Conservation (phyloP, 768 basidiomycete species). For the Sarcomyxa edulis region DNA sequence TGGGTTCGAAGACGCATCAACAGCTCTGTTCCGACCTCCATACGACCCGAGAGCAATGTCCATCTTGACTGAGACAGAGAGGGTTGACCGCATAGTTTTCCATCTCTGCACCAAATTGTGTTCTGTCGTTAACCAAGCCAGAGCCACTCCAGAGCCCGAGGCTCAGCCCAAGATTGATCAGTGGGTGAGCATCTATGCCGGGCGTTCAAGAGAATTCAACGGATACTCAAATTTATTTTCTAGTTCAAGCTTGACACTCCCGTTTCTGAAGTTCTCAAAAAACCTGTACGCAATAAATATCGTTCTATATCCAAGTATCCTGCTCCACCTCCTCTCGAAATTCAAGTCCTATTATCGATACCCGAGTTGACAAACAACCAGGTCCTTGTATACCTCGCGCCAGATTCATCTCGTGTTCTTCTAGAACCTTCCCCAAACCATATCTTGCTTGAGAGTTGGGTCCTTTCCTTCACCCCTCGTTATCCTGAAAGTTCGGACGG, state of each 20-base stretch:
- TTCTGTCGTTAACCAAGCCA: conserved; percentile 67
- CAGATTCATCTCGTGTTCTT: conserved; percentile 53
- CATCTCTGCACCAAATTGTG: conserved; percentile 81
- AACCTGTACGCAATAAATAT: conserved; percentile 56
- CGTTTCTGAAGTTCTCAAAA: conserved; percentile 60
- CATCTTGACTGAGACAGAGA: conserved; percentile 42
- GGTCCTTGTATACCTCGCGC: conserved; percentile 62
- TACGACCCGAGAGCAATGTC: too few species aligned
- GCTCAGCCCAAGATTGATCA: conserved; percentile 58
- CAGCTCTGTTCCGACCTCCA: too few species aligned
- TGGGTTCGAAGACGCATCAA: too few species aligned
- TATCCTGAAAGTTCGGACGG: conserved; percentile 15
- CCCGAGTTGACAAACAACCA: conserved; percentile 68
- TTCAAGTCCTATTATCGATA: conserved; percentile 66
- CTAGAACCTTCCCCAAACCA: conserved; percentile 64
- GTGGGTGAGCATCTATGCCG: conserved; percentile 55
- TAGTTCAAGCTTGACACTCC: conserved; percentile 83
- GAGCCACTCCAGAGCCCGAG: conserved; percentile 47
- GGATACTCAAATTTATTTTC: conserved; percentile 2
- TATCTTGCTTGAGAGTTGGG: conserved; percentile 73
- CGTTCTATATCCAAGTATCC: conserved; percentile 46
- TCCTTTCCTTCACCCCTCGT: conserved; percentile 36
- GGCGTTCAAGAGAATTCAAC: conserved; percentile 1
- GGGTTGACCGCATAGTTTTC: conserved; percentile 83
- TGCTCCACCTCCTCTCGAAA: conserved; percentile 46